phyloP scores from a whole-genome alignment of 1,284 basidiomycete genomes.

The Vanrija humicola region DNA sequence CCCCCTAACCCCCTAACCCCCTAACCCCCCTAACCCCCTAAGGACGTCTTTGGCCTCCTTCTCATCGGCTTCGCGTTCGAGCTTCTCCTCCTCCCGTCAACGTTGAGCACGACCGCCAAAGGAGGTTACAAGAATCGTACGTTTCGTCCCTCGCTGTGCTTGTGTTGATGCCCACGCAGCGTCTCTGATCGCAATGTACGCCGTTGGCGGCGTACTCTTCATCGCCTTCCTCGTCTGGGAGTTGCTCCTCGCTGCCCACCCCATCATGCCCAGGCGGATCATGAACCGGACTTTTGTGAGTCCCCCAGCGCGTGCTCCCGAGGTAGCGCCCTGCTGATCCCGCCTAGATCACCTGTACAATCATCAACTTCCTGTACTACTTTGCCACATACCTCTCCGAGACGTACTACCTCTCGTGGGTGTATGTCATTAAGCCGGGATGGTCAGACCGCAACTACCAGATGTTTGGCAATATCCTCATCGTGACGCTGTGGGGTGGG shows the following conservation, averaged over 20 bases:
- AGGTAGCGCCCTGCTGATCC: too few relatives aligned
- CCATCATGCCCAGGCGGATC: conserved; percentile 46
- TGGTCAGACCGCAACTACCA: conserved; percentile 28
- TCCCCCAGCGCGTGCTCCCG: neutral
- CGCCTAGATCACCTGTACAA: conserved; percentile 21
- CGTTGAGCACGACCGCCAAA: conserved; percentile 25
- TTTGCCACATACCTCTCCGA: conserved; percentile 37
- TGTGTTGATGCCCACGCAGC: conserved; percentile 4
- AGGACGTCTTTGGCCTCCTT: conserved; percentile 24
- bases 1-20: too few relatives aligned
- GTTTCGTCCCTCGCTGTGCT: neutral
- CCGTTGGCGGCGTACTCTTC: conserved; percentile 36
- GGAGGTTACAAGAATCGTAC: conserved; percentile 36
- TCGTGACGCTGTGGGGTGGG: conserved; percentile 36
- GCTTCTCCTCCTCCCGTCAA: conserved; percentile 40
- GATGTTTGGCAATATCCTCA: conserved; percentile 29
- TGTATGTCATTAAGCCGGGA: conserved; percentile 38
- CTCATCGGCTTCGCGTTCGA: conserved; percentile 35
- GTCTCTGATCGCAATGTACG: conserved; percentile 47
- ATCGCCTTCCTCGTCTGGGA: conserved; percentile 40
- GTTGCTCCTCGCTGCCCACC: conserved; percentile 34
- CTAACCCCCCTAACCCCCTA: too few relatives aligned
- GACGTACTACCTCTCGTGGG: conserved; percentile 45
- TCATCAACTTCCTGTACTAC: conserved; percentile 46
- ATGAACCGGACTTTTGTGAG: conserved; percentile 44